Base-by-base conservation (phyloP, 2,329 filamentous ascomycete species). In the Claviceps fusiformis region DNA sequence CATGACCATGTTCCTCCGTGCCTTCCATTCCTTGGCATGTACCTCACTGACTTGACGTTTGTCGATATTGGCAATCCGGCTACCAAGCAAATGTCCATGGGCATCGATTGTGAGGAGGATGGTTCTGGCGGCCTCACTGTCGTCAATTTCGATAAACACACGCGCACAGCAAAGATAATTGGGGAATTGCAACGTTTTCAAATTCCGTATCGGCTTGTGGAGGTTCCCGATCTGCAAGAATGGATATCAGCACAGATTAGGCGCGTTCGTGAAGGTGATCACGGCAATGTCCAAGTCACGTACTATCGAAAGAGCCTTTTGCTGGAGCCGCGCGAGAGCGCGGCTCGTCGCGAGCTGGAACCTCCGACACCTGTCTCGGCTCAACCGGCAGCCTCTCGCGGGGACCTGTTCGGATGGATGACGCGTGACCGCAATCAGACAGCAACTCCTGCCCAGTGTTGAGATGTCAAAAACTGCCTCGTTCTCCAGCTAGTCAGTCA, bases 81-180 rank as follows among this genome's bases (percentile, higher is more conserved):
- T 5, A 91, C 86, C 2, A 89, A 92, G 63, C 85, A 86, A 63
- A 80, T 95, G 24, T 70, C 69, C 5, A 67, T 74, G 3, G 70
- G 70, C 29, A 61, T 62, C 27, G 68, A 77, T 66, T 73, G 75
- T 7, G 74, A 76, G 15, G 81, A 87, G n/a, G 78, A 83, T 35
- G 78, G 82, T 39, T 78, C 83, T 15, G 78, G 81, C 17, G 80
- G 82, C 31, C 78, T 89, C 63, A 82, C 83, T 0, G 88, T 97
- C 37, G 89, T 98, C 76, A 98, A 98, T 71, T 97, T 96, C 64
- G 92, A 97, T 75, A 97, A 97, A 73, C 90, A 97, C 68, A 87
- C 84, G 63, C 89, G 90, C 62, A 97, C 91, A 3, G 91, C 92
- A 49, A 93, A 91, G 71, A 95, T 97, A 65, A 95, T 98, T 63